Percentiles rank a stretch among this genome's conserved stretches.
These are phyloP conservation scores for Trametes pubescens DNA, from an alignment of 1,284 basidiomycete genomes.

Conservation along the genomic window DNA sequence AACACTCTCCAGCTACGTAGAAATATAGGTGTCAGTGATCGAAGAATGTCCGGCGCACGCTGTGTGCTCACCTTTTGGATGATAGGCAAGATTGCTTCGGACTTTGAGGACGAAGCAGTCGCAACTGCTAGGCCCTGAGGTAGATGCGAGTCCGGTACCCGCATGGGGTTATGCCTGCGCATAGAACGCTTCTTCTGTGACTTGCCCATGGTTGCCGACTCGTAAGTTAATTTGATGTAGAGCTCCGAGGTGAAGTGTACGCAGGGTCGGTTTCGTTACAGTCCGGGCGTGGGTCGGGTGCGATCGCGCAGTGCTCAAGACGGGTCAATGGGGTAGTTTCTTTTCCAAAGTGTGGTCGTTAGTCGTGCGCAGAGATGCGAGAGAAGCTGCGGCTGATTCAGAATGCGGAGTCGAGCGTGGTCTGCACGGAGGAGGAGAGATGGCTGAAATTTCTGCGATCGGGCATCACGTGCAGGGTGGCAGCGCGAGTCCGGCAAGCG, in stretches of 20 bases:
- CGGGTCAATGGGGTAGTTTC: not conserved
- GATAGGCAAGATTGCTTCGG: constrained; percentile 82
- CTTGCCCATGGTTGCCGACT: constrained; percentile 74
- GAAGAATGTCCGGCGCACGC: too few species aligned
- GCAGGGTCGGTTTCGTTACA: not conserved
- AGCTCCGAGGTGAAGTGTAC: not conserved
- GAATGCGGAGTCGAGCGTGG: not conserved
- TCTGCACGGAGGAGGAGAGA: constrained; percentile 5
- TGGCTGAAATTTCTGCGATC: constrained; percentile 31
- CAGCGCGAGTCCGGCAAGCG: constrained; percentile 6
- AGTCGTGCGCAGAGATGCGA: not conserved
- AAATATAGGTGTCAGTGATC: not conserved
- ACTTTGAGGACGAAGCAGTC: constrained; percentile 75
- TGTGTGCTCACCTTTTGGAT: constrained; percentile 74
- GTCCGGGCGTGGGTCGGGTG: not conserved
- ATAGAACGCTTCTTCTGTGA: constrained; percentile 83
- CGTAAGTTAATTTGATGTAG: not conserved
- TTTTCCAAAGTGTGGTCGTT: not conserved
- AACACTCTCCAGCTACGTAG: constrained; percentile 71
- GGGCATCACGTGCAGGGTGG: constrained; percentile 21
- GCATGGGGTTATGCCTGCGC: constrained; percentile 89
- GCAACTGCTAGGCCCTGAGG: constrained; percentile 79
- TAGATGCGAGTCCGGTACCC: constrained; percentile 90
- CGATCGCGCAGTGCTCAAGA: not conserved
- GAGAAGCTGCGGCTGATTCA: not conserved